Percentiles rank a stretch among this genome's conserved stretches.
Conservation (phyloP, 2,329 filamentous ascomycete genomes). For the Aspergillus pseudotamarii region DNA sequence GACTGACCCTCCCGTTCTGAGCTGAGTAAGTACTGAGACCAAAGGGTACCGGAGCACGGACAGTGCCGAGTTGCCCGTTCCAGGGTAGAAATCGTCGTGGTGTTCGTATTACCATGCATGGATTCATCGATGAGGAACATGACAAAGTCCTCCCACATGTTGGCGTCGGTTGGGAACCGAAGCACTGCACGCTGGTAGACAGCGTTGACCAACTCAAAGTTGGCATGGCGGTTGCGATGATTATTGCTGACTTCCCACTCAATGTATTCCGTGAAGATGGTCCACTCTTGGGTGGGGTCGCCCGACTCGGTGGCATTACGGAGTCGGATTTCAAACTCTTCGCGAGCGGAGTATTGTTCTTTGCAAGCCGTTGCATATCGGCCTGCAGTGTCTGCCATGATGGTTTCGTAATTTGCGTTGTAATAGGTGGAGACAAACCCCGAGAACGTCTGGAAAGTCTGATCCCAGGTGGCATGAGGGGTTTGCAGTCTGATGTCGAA, state of each 20-base stretch:
- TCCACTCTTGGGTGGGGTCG: slow-evolving; percentile 57
- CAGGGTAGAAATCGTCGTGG: slow-evolving; percentile 68
- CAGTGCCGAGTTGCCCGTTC: slow-evolving; percentile 86
- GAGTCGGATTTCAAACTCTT: slow-evolving; percentile 57
- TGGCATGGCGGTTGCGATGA: slow-evolving; percentile 58
- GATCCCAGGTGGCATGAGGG: slow-evolving; percentile 62
- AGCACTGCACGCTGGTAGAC: slow-evolving; percentile 79
- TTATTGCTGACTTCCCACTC: slow-evolving; percentile 77
- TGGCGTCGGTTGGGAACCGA: slow-evolving; percentile 72
- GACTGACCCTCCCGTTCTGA: slow-evolving; percentile 76
- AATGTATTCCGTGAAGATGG: slow-evolving; percentile 68
- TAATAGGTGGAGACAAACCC: slow-evolving; percentile 60
- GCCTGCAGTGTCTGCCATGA: slow-evolving; percentile 59
- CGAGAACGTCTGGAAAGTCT: slow-evolving; percentile 63
- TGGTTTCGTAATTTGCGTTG: slow-evolving; percentile 57
- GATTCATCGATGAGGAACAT: slow-evolving; percentile 67
- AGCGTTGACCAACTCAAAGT: slow-evolving; percentile 58
- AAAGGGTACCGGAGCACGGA: slow-evolving; percentile 87
- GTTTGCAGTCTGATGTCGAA: slow-evolving; percentile 59
- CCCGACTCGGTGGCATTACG: slow-evolving; percentile 54
- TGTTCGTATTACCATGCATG: slow-evolving; percentile 47
- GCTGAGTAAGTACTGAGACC: slow-evolving; percentile 84
- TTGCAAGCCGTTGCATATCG: slow-evolving; percentile 47
- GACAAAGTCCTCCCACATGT: slow-evolving; percentile 81
- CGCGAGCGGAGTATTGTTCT: slow-evolving; percentile 55